phyloP scores from a whole-genome alignment of 768 basidiomycete genomes.

The Austroboletus eburneus region DNA sequence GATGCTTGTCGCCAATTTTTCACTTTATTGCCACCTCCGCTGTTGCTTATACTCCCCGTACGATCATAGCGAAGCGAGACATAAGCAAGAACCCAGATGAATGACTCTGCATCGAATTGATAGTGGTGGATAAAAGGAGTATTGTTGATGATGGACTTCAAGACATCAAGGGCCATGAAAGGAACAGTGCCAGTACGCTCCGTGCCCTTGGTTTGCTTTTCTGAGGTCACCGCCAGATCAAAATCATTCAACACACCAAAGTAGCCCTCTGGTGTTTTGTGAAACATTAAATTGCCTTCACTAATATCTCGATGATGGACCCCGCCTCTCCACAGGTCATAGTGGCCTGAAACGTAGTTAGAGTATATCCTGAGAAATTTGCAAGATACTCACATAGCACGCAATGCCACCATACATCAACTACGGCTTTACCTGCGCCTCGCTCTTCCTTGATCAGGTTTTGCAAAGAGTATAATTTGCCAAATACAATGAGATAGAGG shows the following conservation, averaged over 20 bases:
- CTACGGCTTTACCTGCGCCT: not conserved
- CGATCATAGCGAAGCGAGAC: too few species aligned
- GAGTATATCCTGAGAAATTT: too few species aligned
- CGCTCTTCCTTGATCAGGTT: too few species aligned
- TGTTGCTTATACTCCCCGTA: too few species aligned
- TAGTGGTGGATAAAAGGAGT: not conserved
- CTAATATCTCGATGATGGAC: constrained; percentile 15
- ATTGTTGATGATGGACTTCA: not conserved
- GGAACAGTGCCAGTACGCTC: constrained; percentile 14
- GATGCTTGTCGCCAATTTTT: too few species aligned
- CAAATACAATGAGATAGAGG: too few species aligned
- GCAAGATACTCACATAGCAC: not conserved
- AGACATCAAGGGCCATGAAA: constrained; percentile 14
- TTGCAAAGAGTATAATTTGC: too few species aligned
- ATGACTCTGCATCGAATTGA: not conserved
- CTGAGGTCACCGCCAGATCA: constrained; percentile 1
- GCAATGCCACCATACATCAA: not conserved
- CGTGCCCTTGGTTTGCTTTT: not conserved
- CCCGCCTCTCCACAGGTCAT: constrained; percentile 2
- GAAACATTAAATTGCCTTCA: constrained; percentile 13
- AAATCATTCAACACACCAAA: constrained; percentile 16
- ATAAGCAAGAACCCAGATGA: constrained; percentile 2
- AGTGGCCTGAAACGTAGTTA: constrained; percentile 4
- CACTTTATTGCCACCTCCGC: too few species aligned
- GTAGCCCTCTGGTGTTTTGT: not conserved